A percentile compares a stretch with the other conserved stretches of the same genome.
Evolutionary conservation across 2,329 filamentous ascomycete genomes (phyloP).

Genomic region (Trichoderma sp.): DNA sequence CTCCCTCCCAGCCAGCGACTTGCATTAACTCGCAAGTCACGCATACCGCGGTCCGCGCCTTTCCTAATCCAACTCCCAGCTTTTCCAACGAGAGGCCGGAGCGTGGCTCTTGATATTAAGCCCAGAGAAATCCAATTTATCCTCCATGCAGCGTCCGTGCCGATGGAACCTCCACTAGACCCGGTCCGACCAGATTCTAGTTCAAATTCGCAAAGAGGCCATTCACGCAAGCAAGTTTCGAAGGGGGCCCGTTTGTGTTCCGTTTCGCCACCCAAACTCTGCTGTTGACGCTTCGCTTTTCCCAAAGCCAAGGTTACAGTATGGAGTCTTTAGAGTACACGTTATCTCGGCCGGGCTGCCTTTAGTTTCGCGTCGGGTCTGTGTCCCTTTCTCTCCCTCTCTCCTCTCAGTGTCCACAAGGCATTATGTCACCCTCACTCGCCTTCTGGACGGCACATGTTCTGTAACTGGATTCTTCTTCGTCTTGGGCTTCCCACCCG

Average conservation of each 20-base stretch:
- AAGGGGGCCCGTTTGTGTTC: neutral
- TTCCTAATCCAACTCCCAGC: neutral
- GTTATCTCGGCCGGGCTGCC: neutral
- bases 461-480: neutral
- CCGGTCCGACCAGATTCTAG: neutral
- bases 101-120: conserved; percentile 17
- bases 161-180: neutral
- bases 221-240: neutral
- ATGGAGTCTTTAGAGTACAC: neutral
- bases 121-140: conserved; percentile 6
- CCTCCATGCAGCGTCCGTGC: conserved; percentile 4
- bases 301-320: neutral
- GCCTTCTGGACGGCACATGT: neutral
- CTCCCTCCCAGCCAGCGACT: neutral
- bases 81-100: conserved; percentile 14
- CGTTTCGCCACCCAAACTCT: neutral
- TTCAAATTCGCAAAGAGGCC: neutral
- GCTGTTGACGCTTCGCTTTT: neutral
- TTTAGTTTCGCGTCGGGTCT: no score
- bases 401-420: neutral
- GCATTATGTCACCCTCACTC: conserved; percentile 2
- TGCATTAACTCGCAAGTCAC: neutral
- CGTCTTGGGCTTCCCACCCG: neutral
- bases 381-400: neutral
- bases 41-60: neutral